Base-by-base conservation (phyloP, 1,139 yeast genomes). In the Yamadazyma dushanensis region DNA sequence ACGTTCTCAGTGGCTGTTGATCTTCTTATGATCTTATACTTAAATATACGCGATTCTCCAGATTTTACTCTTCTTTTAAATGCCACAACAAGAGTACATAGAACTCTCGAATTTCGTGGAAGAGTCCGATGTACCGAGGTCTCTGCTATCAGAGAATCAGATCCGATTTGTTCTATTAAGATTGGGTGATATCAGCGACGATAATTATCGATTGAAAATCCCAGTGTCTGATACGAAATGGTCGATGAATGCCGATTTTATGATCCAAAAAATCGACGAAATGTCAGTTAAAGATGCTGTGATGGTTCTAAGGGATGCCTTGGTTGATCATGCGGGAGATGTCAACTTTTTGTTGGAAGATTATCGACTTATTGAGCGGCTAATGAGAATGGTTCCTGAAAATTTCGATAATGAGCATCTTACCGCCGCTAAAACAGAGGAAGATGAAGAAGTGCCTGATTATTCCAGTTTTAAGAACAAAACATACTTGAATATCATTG, bases 281-380 rank as follows among this genome's bases (percentile, higher is more conserved):
- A 38, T 68, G 31, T 24, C 40, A 2, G 38, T 52, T 1, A 41
- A 45, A 2, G 55, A 56, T 3, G 66, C 75, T 2, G 45, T 66
- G 3, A 50, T 51, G 5, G 61, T 70, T 6, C 47, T 70, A 4
- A 51, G 75, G 27, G 63, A 63, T 6, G 56, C 70, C 0, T 50
- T 70, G 40, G 73, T 50, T 1, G 70, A 63, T 10, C 73, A 69
- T 37, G 50, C 49, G 7, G 71, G 69, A 2, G 76, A 70, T 43
- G 71, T 69, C 18, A 70, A 70, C 41, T 68, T 62, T 41, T 53
- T 61, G 8, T 52, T 47, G 15, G 66, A 62, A 32, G 75, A 68
- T 43, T 70, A 66, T 44, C 43, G 47, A 8, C 48, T 68, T 9
- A 45, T 69, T 10, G 65, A 66, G 40, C 45, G 61, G 17, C 48